Evolutionary conservation across 805 yeast species (phyloP).

Genomic region (Wickerhamomyces silvicola): DNA sequence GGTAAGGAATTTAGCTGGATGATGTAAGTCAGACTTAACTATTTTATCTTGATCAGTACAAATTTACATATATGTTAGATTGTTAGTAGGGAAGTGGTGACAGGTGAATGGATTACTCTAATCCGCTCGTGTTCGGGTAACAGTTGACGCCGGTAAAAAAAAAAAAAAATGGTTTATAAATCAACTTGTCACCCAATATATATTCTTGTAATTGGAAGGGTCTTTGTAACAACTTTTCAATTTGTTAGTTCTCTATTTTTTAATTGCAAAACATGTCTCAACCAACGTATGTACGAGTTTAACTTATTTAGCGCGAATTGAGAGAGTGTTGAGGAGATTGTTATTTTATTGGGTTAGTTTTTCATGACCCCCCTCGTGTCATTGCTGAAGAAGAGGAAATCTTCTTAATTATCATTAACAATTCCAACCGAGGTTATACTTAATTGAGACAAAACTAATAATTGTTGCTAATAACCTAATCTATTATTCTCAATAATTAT

Average conservation of each 20-base stretch:
- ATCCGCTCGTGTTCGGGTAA: slow-evolving; percentile 7
- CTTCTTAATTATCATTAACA: no score
- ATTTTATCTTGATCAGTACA: no score
- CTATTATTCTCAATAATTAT: slow-evolving; percentile 1
- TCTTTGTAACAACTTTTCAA: no score
- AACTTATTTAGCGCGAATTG: background rate
- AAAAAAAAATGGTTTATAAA: slow-evolving; percentile 2
- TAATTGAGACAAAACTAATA: background rate
- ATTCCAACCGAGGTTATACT: no score
- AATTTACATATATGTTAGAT: no score
- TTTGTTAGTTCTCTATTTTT: background rate
- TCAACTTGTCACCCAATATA: background rate
- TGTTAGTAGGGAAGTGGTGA: no score
- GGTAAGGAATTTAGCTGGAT: no score
- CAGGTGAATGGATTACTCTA: slow-evolving; percentile 7
- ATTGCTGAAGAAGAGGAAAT: no score
- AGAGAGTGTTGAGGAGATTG: background rate
- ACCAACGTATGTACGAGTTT: slow-evolving; percentile 16
- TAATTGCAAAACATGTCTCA: slow-evolving; percentile 15
- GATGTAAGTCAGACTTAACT: no score
- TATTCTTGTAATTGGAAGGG: no score
- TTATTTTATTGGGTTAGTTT: slow-evolving; percentile 1
- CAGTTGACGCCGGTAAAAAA: background rate
- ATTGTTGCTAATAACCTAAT: background rate
- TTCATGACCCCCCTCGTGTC: background rate